Base-by-base conservation (phyloP, 225 moss, liverwort and hornwort genomes). In the Bryum argenteum region DNA sequence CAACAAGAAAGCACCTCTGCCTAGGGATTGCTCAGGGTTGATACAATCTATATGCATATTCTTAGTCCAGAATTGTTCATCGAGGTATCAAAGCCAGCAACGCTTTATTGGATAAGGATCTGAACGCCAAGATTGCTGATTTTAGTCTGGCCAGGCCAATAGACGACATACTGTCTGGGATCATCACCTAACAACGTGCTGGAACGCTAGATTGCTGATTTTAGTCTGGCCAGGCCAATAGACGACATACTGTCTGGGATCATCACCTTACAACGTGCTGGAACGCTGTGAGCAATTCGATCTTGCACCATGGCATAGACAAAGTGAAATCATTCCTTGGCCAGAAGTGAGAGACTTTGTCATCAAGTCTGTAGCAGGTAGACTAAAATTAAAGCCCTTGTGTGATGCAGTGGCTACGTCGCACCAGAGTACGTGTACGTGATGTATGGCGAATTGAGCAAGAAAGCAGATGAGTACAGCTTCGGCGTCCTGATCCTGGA, bases 41-140 rank as follows among this genome's bases (percentile, higher is more conserved):
- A 33, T 77, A 73, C 15, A 77, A 88, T 26, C 22, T 88, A 15
- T 82, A 85, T 45, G 81, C 79, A 39, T 84, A 79, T 38, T 71
- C 82, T 60, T 75, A 80, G 38, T 71, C 85, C n/a, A 73, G 5
- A 33, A 88, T 88, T 16, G 82, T 85, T 19, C 84, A 84, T 54
- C 58, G 84, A 16, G 84, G 82, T 55, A 88, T 88, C 11, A 88
- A 88, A 58, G 77, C 82, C 15, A 81, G 71, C 22, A 84, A 85
- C 37, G 80, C 82, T 70, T 56, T 82, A 16, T 38, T 85, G 50
- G 80, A 85, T 6, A 82, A 63, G 42, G 24, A 82, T 24, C 45
- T 77, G 3, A 73, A 83, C 61, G 75, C 83, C 47, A 83, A 80
- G 63, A 80, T 83, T 43, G 65, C 76, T 1, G 80, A 85, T 63